These are phyloP conservation scores for Pleurotus tuber-regium DNA, from an alignment of 768 basidiomycete species.

Conservation along the genomic window DNA sequence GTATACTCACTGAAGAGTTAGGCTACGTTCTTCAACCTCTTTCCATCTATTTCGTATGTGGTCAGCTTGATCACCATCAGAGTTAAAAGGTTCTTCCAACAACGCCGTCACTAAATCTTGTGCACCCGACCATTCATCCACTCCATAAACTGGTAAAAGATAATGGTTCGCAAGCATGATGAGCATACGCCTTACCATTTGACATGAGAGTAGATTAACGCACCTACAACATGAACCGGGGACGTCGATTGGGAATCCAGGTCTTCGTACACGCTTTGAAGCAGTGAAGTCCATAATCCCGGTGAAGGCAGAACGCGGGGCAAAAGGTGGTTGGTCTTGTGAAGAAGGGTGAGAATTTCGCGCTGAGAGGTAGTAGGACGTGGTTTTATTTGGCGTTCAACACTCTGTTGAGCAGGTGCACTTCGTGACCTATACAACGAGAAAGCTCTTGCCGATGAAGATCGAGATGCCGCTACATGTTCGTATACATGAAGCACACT, in stretches of 20 bases:
- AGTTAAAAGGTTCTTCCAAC: constrained; percentile 66
- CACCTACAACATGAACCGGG: constrained; percentile 49
- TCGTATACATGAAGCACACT: too few species aligned
- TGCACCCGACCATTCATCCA: constrained; percentile 52
- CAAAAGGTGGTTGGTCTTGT: constrained; percentile 45
- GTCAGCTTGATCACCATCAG: constrained; percentile 42
- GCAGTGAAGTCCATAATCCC: constrained; percentile 45
- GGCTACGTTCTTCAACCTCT: constrained; percentile 18
- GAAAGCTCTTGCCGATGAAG: too few species aligned
- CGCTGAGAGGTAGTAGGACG: neutral
- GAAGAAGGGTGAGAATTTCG: constrained; percentile 38
- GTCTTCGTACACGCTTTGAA: constrained; percentile 34
- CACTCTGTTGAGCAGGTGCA: too few species aligned
- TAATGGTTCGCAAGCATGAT: neutral
- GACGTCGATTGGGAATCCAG: constrained; percentile 27
- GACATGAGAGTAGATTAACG: constrained; percentile 21
- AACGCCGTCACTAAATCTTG: constrained; percentile 66
- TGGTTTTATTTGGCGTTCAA: too few species aligned
- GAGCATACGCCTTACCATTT: neutral
- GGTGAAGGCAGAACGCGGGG: constrained; percentile 42
- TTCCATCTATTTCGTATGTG: constrained; percentile 51
- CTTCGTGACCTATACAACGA: too few species aligned
- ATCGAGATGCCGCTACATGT: too few species aligned
- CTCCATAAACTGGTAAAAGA: constrained; percentile 47
- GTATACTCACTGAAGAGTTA: constrained; percentile 39